Conservation (phyloP, 768 basidiomycete species). For the Chiua virens region DNA sequence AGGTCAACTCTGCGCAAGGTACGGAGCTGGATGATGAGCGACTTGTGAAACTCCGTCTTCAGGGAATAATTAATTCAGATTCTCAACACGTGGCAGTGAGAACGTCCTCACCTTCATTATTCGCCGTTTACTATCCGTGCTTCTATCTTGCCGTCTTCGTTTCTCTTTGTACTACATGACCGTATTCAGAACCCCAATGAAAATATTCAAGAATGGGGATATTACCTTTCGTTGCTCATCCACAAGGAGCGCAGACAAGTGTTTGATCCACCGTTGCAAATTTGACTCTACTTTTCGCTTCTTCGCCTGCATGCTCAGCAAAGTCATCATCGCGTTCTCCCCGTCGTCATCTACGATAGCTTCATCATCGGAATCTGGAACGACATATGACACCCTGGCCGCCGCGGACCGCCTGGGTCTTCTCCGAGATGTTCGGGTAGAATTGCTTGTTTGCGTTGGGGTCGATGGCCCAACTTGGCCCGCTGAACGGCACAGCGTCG, state of each 20-base stretch:
- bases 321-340: slow-evolving; percentile 31
- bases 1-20: slow-evolving; percentile 60
- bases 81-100: background rate
- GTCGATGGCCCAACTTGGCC: slow-evolving; percentile 14
- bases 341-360: slow-evolving; percentile 42
- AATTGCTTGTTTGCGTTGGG: slow-evolving; percentile 14
- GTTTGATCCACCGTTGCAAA: slow-evolving; percentile 67
- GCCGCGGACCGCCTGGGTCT: slow-evolving; percentile 62
- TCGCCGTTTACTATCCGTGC: slow-evolving; percentile 48
- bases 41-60: slow-evolving; percentile 71
- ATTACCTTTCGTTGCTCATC: slow-evolving; percentile 72
- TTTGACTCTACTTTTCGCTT: slow-evolving; percentile 44
- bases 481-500: slow-evolving; percentile 27
- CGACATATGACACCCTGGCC: slow-evolving; percentile 54
- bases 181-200: slow-evolving; percentile 1
- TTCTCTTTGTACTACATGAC: slow-evolving; percentile 56
- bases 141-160: slow-evolving; percentile 55
- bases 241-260: slow-evolving; percentile 57
- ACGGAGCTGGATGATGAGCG: slow-evolving; percentile 55
- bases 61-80: background rate
- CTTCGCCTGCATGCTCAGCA: slow-evolving; percentile 32
- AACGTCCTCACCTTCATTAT: slow-evolving; percentile 52
- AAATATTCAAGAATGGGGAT: background rate
- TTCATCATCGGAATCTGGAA: slow-evolving; percentile 75
- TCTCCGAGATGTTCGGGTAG: slow-evolving; percentile 40